Percentiles rank a stretch among this genome's conserved stretches.
Evolutionary conservation across 257 asterid species (phyloP).

Genomic region (Solanum habrochaites): DNA sequence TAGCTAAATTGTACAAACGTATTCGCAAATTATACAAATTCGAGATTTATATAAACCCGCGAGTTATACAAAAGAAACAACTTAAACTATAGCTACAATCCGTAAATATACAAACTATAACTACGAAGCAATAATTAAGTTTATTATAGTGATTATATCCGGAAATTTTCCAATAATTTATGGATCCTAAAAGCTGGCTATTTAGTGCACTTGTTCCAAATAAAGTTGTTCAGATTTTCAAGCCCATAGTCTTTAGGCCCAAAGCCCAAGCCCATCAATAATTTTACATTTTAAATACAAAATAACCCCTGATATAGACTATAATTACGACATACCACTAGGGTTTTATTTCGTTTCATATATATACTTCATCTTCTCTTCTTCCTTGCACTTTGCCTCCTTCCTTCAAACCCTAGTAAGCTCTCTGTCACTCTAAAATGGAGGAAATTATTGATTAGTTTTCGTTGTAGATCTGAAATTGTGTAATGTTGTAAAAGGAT

Average conservation of each 20-base stretch:
- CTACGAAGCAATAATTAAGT: no score
- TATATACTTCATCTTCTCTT: background rate
- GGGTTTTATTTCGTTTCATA: slow-evolving; percentile 4
- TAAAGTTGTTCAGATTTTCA: background rate
- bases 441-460: background rate
- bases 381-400: background rate
- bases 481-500: background rate
- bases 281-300: background rate
- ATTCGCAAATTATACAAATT: no score
- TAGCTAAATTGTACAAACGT: background rate
- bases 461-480: background rate
- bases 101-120: no score
- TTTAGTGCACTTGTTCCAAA: background rate
- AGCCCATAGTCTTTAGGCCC: background rate
- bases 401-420: background rate
- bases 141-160: background rate
- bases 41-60: no score
- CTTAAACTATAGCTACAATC: rapidly evolving
- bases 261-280: background rate
- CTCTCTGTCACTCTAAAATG: background rate
- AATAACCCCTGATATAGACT: background rate
- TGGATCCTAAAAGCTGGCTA: background rate
- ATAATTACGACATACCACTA: background rate
- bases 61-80: rapidly evolving
- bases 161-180: no score